phyloP scores from a whole-genome alignment of 2,329 filamentous ascomycete genomes.

The Alternaria sp. region DNA sequence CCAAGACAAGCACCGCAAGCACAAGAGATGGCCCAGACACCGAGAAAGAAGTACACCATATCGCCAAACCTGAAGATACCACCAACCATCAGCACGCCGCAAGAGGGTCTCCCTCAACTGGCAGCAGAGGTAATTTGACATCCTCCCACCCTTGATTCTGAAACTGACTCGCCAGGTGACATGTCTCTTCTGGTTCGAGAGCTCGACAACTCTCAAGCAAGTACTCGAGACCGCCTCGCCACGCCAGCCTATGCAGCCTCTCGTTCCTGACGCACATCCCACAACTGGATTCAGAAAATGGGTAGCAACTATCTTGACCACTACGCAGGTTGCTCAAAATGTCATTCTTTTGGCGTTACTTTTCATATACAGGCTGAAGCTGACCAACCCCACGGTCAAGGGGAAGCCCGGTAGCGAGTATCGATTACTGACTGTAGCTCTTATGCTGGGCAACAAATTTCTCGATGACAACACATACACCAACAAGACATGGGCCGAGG shows the following conservation, averaged over 20 bases:
- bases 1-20: conserved; percentile 26
- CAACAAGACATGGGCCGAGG: conserved; percentile 99
- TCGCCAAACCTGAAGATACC: conserved; percentile 50
- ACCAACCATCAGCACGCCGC: conserved; percentile 48
- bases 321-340: conserved; percentile 95
- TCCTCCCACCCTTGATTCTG: not conserved
- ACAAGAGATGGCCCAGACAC: conserved; percentile 34
- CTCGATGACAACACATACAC: conserved; percentile 99
- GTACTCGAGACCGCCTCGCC: conserved; percentile 69
- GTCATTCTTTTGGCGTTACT: conserved; percentile 89
- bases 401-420: conserved; percentile 95
- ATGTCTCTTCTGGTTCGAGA: conserved; percentile 97
- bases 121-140: conserved; percentile 49
- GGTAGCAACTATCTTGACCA: conserved; percentile 88
- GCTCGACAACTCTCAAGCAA: conserved; percentile 76
- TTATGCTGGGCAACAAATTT: conserved; percentile 99
- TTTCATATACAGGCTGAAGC: conserved; percentile 93
- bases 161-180: conserved; percentile 71
- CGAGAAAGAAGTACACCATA: conserved; percentile 44
- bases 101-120: conserved; percentile 51
- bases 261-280: conserved; percentile 77
- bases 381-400: conserved; percentile 85
- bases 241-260: conserved; percentile 57
- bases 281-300: conserved; percentile 87
- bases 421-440: conserved; percentile 85